Evolutionary conservation across 352 stramenopile species (phyloP), one percentile per base, ranked within the genome.

Genomic region (Phytophthora brassicae): DNA sequence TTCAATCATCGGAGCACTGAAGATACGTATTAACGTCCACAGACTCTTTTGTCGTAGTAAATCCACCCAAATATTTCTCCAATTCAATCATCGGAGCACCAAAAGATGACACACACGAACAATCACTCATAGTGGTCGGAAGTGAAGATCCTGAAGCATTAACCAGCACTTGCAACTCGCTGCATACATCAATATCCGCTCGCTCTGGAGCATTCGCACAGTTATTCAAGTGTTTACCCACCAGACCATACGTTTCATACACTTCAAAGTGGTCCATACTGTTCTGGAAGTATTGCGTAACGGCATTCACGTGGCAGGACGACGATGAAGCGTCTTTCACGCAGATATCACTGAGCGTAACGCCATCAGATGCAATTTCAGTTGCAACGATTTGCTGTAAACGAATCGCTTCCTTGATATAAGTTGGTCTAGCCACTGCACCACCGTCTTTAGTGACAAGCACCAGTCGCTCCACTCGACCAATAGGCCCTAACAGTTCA

Each of bases 241-340:
- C 78, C 23, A 88, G 22, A 23, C 58, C 65, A 54, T 86, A 74
- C 20, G 52, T 64, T 20, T 77, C 70, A 50, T 88, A 88, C 23
- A 86, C 29, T 47, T 79, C 58, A 22, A 86, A 86, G 46, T 81
- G 64, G 1, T 66, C 47, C 69, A 84, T 60, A 17, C 62, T 75
- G 66, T 88, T 88, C 62, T 88, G 79, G 39, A 86, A 88, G 57
- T 85, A 86, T 36, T 88, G 76, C n/a, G 76, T 86, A 23, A 84
- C 65, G 1, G 76, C 50, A 60, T 84, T 77, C 23, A 88, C 59
- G 20, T 76, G 79, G 44, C 80, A 89, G 1, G 65, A 46, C 5
- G 76, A 77, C 13, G 57, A 62, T 3, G 69, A 77, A 12, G 71
- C 66, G 41, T 89, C 83, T 52, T 81, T 84, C 51, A 81, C 66